Base-by-base conservation (phyloP, 768 basidiomycete species). In the Mrakia frigida region DNA sequence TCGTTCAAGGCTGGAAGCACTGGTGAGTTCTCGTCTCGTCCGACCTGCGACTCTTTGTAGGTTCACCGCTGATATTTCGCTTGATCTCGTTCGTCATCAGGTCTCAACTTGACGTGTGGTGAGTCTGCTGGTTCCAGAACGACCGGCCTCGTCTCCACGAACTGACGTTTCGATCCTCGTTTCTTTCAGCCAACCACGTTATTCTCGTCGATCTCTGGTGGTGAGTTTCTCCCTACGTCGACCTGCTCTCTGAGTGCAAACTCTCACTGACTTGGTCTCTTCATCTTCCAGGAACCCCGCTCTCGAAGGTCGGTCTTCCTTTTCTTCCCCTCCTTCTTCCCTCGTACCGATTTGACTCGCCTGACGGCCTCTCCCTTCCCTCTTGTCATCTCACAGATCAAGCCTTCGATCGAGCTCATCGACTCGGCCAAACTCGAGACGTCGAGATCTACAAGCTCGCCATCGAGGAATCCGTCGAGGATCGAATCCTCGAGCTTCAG, bases 1-100 rank as follows among this genome's bases (percentile, higher is more conserved):
- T 97, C 94, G 0, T 95, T 98, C 88, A 97, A 95, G 83, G 94
- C 94, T 39, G 94, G 94, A 6, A 92, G 92, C 81, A 93, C 91
- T n/a, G 93, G 93, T 92, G 33, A 73, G 76, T 60, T 73, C 35
- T 74, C 33, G 28, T 2, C 69, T 50, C 21, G 53, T 52, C 75
- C 16, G 21, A 25, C 13, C 53, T 37, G 53, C 35, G 10, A 0
- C 23, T 28, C 18, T 5, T 6, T 25, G 18, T 0, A 16, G 37
- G 37, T 23, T 61, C 59, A 63, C 67, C 13, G 11, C 23, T 53
- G 21, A 31, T n/a, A 0, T n/a, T 3, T 37, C 18, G n/a, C n/a
- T n/a, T 63, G 9, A 25, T 52, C 28, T 74, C 18, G 52, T 28
- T n/a, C 1, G 3, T 18, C 39, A 7, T 41, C 41, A 74, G 76